Evolutionary conservation across 306 rosid genomes (phyloP), one percentile per base, ranked within the genome.

Genomic region (Cotoneaster glaucophyllus): DNA sequence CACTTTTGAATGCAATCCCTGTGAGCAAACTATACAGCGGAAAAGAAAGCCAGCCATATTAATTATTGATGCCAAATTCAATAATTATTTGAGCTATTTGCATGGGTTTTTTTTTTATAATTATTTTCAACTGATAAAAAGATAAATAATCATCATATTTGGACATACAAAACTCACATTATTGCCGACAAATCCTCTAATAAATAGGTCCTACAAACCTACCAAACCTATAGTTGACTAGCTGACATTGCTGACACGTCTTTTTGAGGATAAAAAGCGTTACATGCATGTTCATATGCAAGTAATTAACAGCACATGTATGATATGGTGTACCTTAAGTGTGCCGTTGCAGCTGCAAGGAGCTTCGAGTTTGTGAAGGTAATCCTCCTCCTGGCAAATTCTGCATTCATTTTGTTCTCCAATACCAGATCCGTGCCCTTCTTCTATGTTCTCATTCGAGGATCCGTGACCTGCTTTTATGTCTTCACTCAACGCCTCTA

Each of bases 1-100:
- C 97, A 92, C 79, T 85, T 85, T 74, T 92, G 97, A 79, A 92
- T 81, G 77, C 97, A 92, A 79, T 86, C 93, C 81, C 91, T 84
- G 39, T 92, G 97, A 58, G 97, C 97, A 72, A 85, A 92, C 97
- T 92, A 18, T 22, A 48, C 25, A 25, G 15, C 17, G 17, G 52
- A 67, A 67, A 25, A 68, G 31, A 24, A 68, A 44, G 13, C 8
- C 67, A 63, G n/a, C 39, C 64, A 17, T 17, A 15, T 3, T 26
- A 26, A 19, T 15, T 28, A 63, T 5, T 11, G 64, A 26, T 59
- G 14, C 64, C 32, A 25, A 15, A 59, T 24, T 24, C 19, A 25
- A 5, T 1, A 59, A 12, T 59, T 24, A 21, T 28, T 24, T 24
- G 65, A 59, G 6, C 26, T 56, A 56, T 10, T 25, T 25, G 62